Evolutionary conservation across 225 moss, liverwort and hornwort species (phyloP), one percentile per base, ranked within the genome.

Genomic region (Climacium dendroides): DNA sequence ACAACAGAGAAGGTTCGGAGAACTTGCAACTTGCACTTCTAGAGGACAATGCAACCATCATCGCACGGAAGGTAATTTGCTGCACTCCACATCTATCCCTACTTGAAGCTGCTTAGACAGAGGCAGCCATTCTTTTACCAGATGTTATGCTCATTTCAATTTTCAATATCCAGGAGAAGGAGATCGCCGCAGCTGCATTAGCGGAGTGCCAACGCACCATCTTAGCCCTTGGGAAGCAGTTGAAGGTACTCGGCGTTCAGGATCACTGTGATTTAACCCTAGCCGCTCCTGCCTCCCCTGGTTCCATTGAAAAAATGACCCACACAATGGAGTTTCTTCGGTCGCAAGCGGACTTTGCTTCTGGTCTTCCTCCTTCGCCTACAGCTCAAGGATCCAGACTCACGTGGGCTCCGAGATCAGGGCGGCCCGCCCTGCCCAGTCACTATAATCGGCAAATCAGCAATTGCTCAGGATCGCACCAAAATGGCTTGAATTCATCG

Each of bases 181-280:
- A 94, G 50, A 90, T 94, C 34, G 92, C 94, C 25, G 91, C 91
- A 79, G 94, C 91, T 70, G 94, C 94, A 24, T 77, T 94, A 41
- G 94, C 91, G 19, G 94, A 94, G 81, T 94, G 94, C 75, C 94
- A 94, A 87, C 91, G 92, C 83, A 94, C 94, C 30, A 94, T 94
- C 83, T 85, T 94, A 74, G 92, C 94, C 29, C 91, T 94, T 23
- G 90, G 94, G 24, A 94, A 94, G 89, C 95, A 96, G 86, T 92
- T 96, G 35, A 93, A 96, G 90, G 94, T 91, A 29, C 93, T 94
- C 30, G 90, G 92, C 48, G 75, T 84, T 43, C 90, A 88, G 39
- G 91, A 94, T 62, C 87, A 83, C 47, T 83, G 74, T 75, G 77
- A 86, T 29, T 39, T 88, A 89, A 65, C 54, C 50, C 75, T 84